Evolutionary conservation across 768 basidiomycete genomes (phyloP), one percentile per base, ranked within the genome.

Genomic region (Mycena rosella): DNA sequence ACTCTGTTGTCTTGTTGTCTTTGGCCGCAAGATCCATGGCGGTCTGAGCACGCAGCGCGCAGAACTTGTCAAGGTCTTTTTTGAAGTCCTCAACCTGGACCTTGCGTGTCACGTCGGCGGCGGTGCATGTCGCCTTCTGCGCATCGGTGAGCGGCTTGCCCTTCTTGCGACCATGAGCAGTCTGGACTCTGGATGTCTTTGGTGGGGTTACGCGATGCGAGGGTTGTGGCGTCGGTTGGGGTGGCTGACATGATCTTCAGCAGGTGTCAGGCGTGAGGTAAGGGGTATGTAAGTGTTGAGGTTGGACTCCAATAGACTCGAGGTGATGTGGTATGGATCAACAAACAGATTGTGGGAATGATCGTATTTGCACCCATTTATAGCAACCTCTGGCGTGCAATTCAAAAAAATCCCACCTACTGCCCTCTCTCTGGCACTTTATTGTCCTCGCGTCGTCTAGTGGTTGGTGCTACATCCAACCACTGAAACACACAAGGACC

Each of bases 91-190:
- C 49, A 3, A 6, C 14, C 10, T 26, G 3, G 48, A 52, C 7
- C 17, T 52, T 40, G 5, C 27, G 34, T 15, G 7, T 7, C 8
- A 18, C 17, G 11, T 3, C 15, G 2, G 40, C 1, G 3, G 1
- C 8, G 17, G 11, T 27, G 7, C 38, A 38, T 10, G 48, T n/a
- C 11, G 60, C 60, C 60, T 61, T 52, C 49, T 61, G 22, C 4
- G 36, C 24, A 14, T 52, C 49, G 7, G 36, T 38, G 20, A 53
- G 17, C 3, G 48, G 38, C 1, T 36, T 8, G 17, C 51, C 51
- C 13, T 52, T 52, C 27, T 61, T 61, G 40, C 40, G 60, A 2
- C 49, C 38, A 30, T 38, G 60, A 20, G 60, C 36, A 13, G 52
- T 36, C 40, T 61, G 60, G 2, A 61, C 38, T n/a, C n/a, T n/a